phyloP scores from a whole-genome alignment of 139 green algal genomes.

The Asterochloris erici region DNA sequence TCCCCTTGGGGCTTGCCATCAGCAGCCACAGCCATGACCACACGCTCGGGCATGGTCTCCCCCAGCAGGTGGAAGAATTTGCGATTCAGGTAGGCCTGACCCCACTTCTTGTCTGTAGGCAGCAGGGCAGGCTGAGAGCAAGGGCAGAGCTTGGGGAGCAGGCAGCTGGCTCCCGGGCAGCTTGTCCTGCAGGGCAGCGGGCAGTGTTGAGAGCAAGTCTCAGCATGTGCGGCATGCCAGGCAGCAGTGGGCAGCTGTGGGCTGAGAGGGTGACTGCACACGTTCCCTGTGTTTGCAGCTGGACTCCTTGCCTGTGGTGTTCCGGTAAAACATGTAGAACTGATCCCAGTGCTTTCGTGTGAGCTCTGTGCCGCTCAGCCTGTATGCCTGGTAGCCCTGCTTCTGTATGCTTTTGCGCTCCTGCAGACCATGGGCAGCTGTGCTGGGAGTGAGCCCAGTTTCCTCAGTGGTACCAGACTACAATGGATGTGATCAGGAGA shows the following conservation, averaged over 20 bases:
- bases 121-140: not conserved
- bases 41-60: constrained; percentile 51
- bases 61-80: constrained; percentile 85
- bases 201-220: not conserved
- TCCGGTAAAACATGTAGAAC: constrained; percentile 79
- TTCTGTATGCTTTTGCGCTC: constrained; percentile 74
- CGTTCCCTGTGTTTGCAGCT: not conserved
- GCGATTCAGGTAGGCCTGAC: constrained; percentile 78
- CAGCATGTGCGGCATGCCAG: too few species aligned
- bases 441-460: not conserved
- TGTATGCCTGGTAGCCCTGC: constrained; percentile 52
- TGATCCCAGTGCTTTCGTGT: constrained; percentile 69
- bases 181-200: not conserved
- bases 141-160: too few species aligned
- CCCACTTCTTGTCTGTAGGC: constrained; percentile 69
- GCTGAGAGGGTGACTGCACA: not conserved
- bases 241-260: not conserved
- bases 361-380: constrained; percentile 63
- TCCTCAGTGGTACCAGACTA: not conserved
- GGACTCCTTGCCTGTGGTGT: constrained; percentile 46
- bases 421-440: constrained; percentile 35
- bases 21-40: constrained; percentile 70
- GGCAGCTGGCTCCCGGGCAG: not conserved
- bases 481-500: not conserved
- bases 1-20: constrained; percentile 3